phyloP scores from a whole-genome alignment of 768 basidiomycete genomes.

The Leccinellum rugosiceps region DNA sequence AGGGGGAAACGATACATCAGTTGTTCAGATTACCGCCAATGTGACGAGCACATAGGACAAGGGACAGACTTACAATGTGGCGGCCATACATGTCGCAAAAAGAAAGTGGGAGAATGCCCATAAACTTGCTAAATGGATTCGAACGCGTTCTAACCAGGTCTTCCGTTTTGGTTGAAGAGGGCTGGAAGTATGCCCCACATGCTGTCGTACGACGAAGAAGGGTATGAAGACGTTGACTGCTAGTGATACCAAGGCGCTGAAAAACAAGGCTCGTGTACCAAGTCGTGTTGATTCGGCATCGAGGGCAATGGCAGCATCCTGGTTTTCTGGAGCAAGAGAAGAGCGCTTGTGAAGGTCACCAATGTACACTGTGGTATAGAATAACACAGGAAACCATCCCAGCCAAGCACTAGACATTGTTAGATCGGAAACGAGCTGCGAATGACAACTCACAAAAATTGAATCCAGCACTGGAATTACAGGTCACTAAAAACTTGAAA shows the following conservation, averaged over 20 bases:
- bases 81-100: slow-evolving; percentile 75
- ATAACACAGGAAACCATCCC: slow-evolving; percentile 90
- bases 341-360: slow-evolving; percentile 77
- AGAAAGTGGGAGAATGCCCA: slow-evolving; percentile 79
- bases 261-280: slow-evolving; percentile 82
- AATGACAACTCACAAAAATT: slow-evolving; percentile 63
- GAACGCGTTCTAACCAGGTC: slow-evolving; percentile 40
- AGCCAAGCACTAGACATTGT: slow-evolving; percentile 60
- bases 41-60: slow-evolving; percentile 2
- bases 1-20: slow-evolving; percentile 11
- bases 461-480: slow-evolving; percentile 59
- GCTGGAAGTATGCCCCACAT: slow-evolving; percentile 8
- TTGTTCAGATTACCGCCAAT: slow-evolving; percentile 11
- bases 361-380: slow-evolving; percentile 85
- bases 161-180: slow-evolving; percentile 17
- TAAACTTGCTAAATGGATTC: slow-evolving; percentile 61
- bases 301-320: slow-evolving; percentile 33
- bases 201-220: slow-evolving; percentile 43
- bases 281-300: slow-evolving; percentile 76
- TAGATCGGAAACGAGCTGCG: neutral
- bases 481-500: slow-evolving; percentile 6
- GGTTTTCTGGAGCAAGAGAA: slow-evolving; percentile 31
- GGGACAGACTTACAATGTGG: slow-evolving; percentile 68
- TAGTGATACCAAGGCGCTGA: slow-evolving; percentile 68
- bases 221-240: slow-evolving; percentile 69